These are phyloP conservation scores for Scedosporium boydii DNA, from an alignment of 2,329 filamentous ascomycete species.

Conservation along the genomic window DNA sequence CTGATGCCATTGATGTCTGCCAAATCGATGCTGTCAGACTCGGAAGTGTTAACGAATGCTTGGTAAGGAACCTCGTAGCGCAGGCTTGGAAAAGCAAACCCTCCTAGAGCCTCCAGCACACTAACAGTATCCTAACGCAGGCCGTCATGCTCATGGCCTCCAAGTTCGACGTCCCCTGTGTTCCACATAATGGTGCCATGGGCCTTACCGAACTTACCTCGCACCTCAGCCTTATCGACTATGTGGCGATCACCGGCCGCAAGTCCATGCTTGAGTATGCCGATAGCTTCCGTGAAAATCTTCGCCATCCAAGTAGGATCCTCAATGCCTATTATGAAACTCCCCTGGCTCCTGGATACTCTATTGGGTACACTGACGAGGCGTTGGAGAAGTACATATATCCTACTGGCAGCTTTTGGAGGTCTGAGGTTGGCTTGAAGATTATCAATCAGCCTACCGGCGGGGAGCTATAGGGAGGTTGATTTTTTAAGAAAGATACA, in stretches of 20 bases:
- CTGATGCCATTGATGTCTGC: conserved; percentile 54
- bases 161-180: conserved; percentile 12
- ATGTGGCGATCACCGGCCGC: conserved; percentile 15
- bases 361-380: conserved; percentile 19
- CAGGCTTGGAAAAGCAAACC: background rate
- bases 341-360: conserved; percentile 17
- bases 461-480: conserved; percentile 16
- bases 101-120: no score
- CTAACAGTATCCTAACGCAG: background rate
- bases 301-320: conserved; percentile 16
- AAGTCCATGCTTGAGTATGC: conserved; percentile 17
- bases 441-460: conserved; percentile 21
- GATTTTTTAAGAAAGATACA: background rate
- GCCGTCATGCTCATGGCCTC: conserved; percentile 12
- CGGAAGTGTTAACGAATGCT: conserved; percentile 48
- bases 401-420: conserved; percentile 21
- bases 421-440: conserved; percentile 17
- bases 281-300: conserved; percentile 17
- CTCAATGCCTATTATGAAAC: conserved; percentile 18
- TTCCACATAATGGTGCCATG: conserved; percentile 14
- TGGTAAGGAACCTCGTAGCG: conserved; percentile 3
- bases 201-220: conserved; percentile 13
- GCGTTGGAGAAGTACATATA: conserved; percentile 20
- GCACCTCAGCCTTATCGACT: conserved; percentile 15
- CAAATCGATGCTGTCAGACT: conserved; percentile 62